Base-by-base conservation (phyloP, 768 basidiomycete species). In the Cystobasidium onofrii region DNA sequence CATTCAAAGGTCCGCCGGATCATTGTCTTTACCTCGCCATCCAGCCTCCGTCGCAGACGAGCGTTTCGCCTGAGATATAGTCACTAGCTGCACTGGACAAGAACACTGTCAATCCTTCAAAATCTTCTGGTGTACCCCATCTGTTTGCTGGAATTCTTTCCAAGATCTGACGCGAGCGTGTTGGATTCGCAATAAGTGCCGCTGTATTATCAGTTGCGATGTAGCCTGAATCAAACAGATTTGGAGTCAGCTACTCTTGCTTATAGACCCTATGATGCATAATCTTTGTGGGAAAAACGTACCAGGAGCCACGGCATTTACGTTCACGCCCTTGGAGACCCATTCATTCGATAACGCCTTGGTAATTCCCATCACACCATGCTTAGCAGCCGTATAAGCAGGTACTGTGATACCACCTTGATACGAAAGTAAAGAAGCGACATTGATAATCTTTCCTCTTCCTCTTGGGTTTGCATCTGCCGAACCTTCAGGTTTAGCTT, bases 301-400 rank as follows among this genome's bases (percentile, higher is more conserved):
- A 61, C 57, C 74, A 50, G 74, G 92, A 76, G 88, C 88, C 76
- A 95, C 89, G 29, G 86, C 89, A 80, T 94, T 94, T n/a, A 95
- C 92, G 80, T 92, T 89, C 65, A 95, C 87, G 76, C 90, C 91
- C 39, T 92, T 86, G 78, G 85, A 85, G 74, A 90, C 89, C 92
- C 93, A 96, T 81, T 95, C 93, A 81, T 96, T 96, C 78, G 89
- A 88, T 78, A 95, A 86, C 1, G 92, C 89, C 82, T 93, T 93
- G 31, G 91, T 91, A 77, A 91, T 18, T 36, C 74, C 76, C 54
- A 69, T 46, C 83, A 79, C 89, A 89, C 12, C 89, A 90, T 74
- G 74, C 34, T 74, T 43, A n/a, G 41, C 34, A 1, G 39, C 25
- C 10, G 63, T 15, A 54, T 62, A 41, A 13, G 93, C 93, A 27